Conservation (phyloP, 176 grass and related monocot genomes). For the Poa annua region DNA sequence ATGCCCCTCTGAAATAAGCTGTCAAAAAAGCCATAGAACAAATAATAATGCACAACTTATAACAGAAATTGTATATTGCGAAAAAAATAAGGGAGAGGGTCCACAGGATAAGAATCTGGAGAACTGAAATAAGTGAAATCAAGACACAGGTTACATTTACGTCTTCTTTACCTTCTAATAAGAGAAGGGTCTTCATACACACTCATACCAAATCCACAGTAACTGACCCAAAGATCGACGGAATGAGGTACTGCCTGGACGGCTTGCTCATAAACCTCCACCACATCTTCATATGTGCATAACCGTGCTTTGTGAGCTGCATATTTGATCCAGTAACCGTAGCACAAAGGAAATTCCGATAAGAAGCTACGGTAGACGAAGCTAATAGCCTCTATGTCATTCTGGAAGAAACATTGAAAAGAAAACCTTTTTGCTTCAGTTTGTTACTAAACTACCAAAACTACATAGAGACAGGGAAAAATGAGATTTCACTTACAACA, state of each 20-base stretch:
- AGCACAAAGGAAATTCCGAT: constrained; percentile 79
- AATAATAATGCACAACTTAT: constrained; percentile 13
- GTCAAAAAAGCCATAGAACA: constrained; percentile 36
- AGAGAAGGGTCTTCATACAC: constrained; percentile 69
- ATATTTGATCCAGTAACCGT: constrained; percentile 89
- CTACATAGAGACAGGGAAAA: constrained; percentile 14
- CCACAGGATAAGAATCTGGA: not conserved
- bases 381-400: constrained; percentile 65
- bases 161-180: constrained; percentile 77
- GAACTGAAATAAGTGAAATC: not conserved
- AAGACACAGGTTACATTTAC: constrained; percentile 22
- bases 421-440: constrained; percentile 15
- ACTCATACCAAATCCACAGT: constrained; percentile 73
- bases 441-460: constrained; percentile 29
- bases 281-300: constrained; percentile 54
- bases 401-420: constrained; percentile 55
- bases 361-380: constrained; percentile 71
- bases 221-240: constrained; percentile 77
- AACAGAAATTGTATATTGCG: not conserved
- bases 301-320: constrained; percentile 65
- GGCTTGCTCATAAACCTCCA: constrained; percentile 76
- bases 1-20: constrained; percentile 85
- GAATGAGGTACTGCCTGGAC: constrained; percentile 64
- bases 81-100: constrained; percentile 30
- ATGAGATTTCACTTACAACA: constrained; percentile 54